Evolutionary conservation across 2,329 filamentous ascomycete genomes (phyloP).

Genomic region (Knufia fluminis): DNA sequence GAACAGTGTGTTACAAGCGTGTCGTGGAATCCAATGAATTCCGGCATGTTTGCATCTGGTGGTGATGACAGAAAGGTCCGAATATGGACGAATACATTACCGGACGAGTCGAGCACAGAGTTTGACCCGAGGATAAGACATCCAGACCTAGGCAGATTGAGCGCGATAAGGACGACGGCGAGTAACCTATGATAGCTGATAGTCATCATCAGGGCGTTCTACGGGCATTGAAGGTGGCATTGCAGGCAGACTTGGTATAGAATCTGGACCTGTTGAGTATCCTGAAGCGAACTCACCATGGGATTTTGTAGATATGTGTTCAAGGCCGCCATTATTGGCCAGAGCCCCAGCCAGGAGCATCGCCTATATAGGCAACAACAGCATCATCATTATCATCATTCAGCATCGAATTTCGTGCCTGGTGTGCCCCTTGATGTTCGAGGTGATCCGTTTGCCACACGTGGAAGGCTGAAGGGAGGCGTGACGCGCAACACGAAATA

Average conservation of each 20-base stretch:
- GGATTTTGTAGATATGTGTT: constrained; percentile 1
- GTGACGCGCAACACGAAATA: constrained; percentile 5
- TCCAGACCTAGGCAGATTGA: constrained; percentile 7
- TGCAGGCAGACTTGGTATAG: constrained; percentile 1
- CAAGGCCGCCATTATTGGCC: background rate
- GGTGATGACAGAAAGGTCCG: constrained; percentile 78
- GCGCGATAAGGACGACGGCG: constrained; percentile 7
- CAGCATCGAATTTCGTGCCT: too few species aligned
- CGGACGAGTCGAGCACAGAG: constrained; percentile 3
- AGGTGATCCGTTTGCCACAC: background rate
- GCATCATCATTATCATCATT: background rate
- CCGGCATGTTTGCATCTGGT: constrained; percentile 78
- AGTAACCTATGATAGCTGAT: constrained; percentile 2
- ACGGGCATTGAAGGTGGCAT: background rate
- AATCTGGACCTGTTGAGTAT: constrained; percentile 4
- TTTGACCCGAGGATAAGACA: constrained; percentile 5
- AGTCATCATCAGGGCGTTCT: background rate
- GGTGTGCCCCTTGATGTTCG: too few species aligned
- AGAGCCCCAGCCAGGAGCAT: background rate
- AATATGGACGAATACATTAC: constrained; percentile 48
- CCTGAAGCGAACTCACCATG: background rate
- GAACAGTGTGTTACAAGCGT: constrained; percentile 66
- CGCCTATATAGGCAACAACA: background rate
- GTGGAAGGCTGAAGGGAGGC: background rate
- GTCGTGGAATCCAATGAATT: constrained; percentile 76